Percentiles rank a stretch among this genome's conserved stretches.
phyloP scores from a whole-genome alignment of 257 asterid species.

The Salvia splendens region DNA sequence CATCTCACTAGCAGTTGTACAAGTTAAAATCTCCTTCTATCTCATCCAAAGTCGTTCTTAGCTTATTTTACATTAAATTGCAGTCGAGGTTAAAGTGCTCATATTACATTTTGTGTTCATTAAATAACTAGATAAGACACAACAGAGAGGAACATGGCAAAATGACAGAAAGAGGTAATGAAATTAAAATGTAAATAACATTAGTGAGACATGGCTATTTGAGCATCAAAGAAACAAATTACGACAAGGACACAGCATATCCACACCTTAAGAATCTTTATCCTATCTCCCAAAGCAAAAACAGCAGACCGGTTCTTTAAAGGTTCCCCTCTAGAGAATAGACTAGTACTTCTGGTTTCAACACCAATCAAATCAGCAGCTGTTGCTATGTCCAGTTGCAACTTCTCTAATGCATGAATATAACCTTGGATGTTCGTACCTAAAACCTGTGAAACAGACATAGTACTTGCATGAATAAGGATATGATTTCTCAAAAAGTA shows the following conservation, averaged over 20 bases:
- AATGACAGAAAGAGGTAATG: not conserved
- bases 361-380: conserved; percentile 94
- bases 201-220: conserved; percentile 11
- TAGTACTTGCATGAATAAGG: conserved; percentile 37
- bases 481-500: conserved; percentile 40
- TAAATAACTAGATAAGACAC: not conserved
- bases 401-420: conserved; percentile 94
- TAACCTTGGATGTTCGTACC: conserved; percentile 91
- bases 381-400: conserved; percentile 96
- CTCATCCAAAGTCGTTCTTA: not conserved
- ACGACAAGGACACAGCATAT: conserved; percentile 17
- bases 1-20: conserved; percentile 4
- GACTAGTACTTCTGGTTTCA: conserved; percentile 90
- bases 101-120: too few species aligned
- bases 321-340: conserved; percentile 94
- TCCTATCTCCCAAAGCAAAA: conserved; percentile 97
- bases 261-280: conserved; percentile 87
- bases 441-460: conserved; percentile 60
- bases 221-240: not conserved
- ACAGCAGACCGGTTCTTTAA: conserved; percentile 97
- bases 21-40: conserved; percentile 6
- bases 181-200: conserved; percentile 8
- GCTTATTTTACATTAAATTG: conserved; percentile 14
- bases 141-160: not conserved
- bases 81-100: not conserved